These are phyloP conservation scores for Adenanthera pavonina DNA, from an alignment of 306 rosid species.

Conservation along the genomic window DNA sequence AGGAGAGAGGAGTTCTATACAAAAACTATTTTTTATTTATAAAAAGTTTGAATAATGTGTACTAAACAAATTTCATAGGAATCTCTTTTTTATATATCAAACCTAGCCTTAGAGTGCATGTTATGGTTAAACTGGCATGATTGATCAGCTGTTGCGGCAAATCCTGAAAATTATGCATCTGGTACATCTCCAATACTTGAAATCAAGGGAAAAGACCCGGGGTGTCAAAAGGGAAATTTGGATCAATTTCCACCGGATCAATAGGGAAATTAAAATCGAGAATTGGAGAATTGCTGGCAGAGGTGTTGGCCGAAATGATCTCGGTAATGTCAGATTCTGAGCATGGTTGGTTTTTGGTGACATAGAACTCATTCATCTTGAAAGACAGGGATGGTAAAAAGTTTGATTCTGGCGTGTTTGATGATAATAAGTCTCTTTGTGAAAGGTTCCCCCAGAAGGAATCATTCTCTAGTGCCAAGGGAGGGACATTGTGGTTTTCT, in stretches of 20 bases:
- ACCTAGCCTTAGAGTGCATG: not conserved
- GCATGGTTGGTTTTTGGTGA: conserved; percentile 33
- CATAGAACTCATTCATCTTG: conserved; percentile 44
- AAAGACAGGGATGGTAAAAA: conserved; percentile 44
- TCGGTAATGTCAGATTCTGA: conserved; percentile 53
- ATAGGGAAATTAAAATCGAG: conserved; percentile 67
- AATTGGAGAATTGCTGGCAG: conserved; percentile 64
- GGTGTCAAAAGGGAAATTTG: conserved; percentile 59
- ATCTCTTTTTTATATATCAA: too few species aligned
- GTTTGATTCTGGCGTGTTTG: conserved; percentile 47
- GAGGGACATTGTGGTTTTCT: conserved; percentile 41
- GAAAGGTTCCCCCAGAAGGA: conserved; percentile 47
- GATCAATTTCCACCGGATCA: conserved; percentile 51
- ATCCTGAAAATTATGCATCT: conserved; percentile 4
- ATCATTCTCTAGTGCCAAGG: conserved; percentile 44
- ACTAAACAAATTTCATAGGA: too few species aligned
- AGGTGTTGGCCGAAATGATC: conserved; percentile 65
- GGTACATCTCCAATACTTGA: not conserved
- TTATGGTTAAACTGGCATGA: conserved; percentile 6
- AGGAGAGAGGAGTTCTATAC: too few species aligned
- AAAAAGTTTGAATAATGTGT: too few species aligned
- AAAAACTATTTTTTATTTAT: too few species aligned
- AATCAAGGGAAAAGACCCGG: conserved; percentile 51
- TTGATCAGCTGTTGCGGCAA: conserved; percentile 7
- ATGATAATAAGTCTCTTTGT: conserved; percentile 49